Conservation (phyloP, 768 basidiomycete species). For the Tricholomella constricta region DNA sequence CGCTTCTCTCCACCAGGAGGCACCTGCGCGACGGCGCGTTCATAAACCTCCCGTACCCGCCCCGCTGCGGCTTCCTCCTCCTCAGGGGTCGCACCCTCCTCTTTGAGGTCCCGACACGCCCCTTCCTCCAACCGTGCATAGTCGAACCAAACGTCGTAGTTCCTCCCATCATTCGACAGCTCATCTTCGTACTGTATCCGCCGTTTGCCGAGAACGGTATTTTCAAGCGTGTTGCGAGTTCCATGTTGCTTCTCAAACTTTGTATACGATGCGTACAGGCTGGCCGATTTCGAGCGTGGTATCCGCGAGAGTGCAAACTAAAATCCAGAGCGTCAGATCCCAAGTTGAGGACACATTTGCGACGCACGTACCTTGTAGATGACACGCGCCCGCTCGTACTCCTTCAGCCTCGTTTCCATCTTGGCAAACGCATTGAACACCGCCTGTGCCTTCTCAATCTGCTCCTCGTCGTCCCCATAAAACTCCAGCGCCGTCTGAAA, state of each 20-base stretch:
- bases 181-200: slow-evolving; percentile 99
- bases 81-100: slow-evolving; percentile 72
- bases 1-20: slow-evolving; percentile 94
- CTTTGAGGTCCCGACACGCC: slow-evolving; percentile 71
- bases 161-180: slow-evolving; percentile 83
- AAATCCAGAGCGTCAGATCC: not conserved
- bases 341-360: not conserved
- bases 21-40: slow-evolving; percentile 92
- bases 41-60: slow-evolving; percentile 91
- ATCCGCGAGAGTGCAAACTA: slow-evolving; percentile 95
- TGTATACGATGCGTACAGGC: slow-evolving; percentile 90
- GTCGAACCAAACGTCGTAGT: slow-evolving; percentile 99
- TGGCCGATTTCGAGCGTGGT: slow-evolving; percentile 87
- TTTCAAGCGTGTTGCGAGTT: slow-evolving; percentile 81
- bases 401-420: slow-evolving; percentile 96
- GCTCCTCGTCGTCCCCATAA: slow-evolving; percentile 85
- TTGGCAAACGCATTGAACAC: slow-evolving; percentile 93
- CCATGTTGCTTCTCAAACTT: slow-evolving; percentile 99
- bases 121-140: slow-evolving; percentile 92
- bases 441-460: slow-evolving; percentile 95
- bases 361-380: slow-evolving; percentile 84
- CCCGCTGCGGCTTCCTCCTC: slow-evolving; percentile 63
- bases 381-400: slow-evolving; percentile 94
- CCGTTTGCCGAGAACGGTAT: slow-evolving; percentile 95
- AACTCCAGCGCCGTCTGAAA: slow-evolving; percentile 91